A percentile compares a stretch with the other conserved stretches of the same genome.
These are phyloP conservation scores for Friedmanniomyces endolithicus DNA, from an alignment of 495 filamentous ascomycete genomes.

Conservation along the genomic window DNA sequence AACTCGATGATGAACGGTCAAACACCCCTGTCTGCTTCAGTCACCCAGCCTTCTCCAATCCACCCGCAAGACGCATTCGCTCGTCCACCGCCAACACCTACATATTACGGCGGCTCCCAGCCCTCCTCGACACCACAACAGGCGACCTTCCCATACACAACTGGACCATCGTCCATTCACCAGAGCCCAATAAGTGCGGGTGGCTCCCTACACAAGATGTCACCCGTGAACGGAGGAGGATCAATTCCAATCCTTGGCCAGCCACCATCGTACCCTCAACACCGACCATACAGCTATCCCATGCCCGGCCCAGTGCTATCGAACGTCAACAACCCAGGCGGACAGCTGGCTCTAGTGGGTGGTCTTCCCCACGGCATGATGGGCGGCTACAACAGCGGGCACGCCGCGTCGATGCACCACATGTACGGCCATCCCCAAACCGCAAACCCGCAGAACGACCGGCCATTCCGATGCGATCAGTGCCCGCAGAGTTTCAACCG, in stretches of 20 bases:
- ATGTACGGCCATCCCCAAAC: constrained; percentile 39
- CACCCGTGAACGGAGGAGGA: constrained; percentile 39
- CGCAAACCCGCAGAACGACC: constrained; percentile 49
- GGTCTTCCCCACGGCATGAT: constrained; percentile 41
- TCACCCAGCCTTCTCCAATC: constrained; percentile 49
- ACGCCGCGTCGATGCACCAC: constrained; percentile 44
- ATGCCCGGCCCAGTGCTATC: constrained; percentile 63
- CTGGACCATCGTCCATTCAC: constrained; percentile 45
- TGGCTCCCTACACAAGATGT: constrained; percentile 41
- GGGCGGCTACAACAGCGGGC: constrained; percentile 45
- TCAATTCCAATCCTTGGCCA: constrained; percentile 36
- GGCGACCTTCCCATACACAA: constrained; percentile 41
- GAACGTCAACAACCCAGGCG: constrained; percentile 60
- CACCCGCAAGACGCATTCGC: constrained; percentile 51
- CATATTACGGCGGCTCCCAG: constrained; percentile 46
- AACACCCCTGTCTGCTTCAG: constrained; percentile 38
- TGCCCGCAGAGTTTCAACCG: constrained; percentile 91
- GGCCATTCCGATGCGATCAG: constrained; percentile 88
- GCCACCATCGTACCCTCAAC: constrained; percentile 37
- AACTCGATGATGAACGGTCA: constrained; percentile 34
- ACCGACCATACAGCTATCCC: constrained; percentile 38
- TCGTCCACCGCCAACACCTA: constrained; percentile 47
- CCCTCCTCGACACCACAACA: constrained; percentile 56
- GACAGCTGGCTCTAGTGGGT: constrained; percentile 56
- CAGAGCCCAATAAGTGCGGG: constrained; percentile 49